A percentile compares a stretch with the other conserved stretches of the same genome.
Evolutionary conservation across 805 yeast species (phyloP).

Genomic region (Diddensiella transvaalensis): DNA sequence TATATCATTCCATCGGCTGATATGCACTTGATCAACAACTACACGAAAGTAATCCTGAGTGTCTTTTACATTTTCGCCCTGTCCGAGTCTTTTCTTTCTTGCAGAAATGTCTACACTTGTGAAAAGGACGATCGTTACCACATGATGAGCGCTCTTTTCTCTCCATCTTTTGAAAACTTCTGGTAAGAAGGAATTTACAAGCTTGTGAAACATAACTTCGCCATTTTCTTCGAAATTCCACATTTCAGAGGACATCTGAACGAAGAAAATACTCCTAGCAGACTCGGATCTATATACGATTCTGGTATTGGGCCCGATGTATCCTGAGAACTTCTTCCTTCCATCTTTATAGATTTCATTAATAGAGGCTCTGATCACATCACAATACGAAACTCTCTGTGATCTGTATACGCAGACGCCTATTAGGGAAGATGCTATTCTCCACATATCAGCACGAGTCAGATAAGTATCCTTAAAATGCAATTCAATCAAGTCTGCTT

Average conservation of each 20-base stretch:
- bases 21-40: conserved; percentile 91
- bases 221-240: conserved; percentile 98
- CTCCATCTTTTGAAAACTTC: conserved; percentile 86
- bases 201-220: conserved; percentile 86
- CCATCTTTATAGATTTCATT: conserved; percentile 66
- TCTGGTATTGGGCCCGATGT: conserved; percentile 66
- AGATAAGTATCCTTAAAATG: conserved; percentile 75
- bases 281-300: conserved; percentile 88
- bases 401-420: conserved; percentile 63
- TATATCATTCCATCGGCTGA: conserved; percentile 84
- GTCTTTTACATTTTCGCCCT: conserved; percentile 67
- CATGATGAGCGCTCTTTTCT: conserved; percentile 80
- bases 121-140: conserved; percentile 83
- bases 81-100: conserved; percentile 38
- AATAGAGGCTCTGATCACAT: conserved; percentile 62
- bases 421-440: conserved; percentile 56
- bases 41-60: conserved; percentile 82
- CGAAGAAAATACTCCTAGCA: conserved; percentile 73
- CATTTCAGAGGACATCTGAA: conserved; percentile 93
- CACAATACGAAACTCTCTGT: conserved; percentile 60
- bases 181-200: conserved; percentile 90
- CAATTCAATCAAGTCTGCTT: conserved; percentile 78
- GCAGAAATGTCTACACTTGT: conserved; percentile 62
- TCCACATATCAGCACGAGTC: conserved; percentile 93
- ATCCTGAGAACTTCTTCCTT: conserved; percentile 67